Conservation (phyloP, 495 filamentous ascomycete genomes). For the Massariosphaeria phaeospora region DNA sequence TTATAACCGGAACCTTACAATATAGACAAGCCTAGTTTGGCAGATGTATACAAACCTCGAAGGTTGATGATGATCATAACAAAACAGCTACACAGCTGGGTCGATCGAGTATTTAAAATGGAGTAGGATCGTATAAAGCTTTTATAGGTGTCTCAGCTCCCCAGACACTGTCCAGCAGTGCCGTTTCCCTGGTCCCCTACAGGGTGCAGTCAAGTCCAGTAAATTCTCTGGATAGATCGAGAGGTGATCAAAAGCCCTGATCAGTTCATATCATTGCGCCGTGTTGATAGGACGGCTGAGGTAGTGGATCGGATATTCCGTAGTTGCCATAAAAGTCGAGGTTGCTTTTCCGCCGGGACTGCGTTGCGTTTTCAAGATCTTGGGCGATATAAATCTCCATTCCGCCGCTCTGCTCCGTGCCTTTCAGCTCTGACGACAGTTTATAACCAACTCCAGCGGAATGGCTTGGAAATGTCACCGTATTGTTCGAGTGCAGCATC, state of each 20-base stretch:
- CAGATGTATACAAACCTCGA: too few relatives aligned
- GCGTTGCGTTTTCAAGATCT: constrained; percentile 23
- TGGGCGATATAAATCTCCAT: constrained; percentile 23
- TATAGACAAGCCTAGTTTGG: too few relatives aligned
- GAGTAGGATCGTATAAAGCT: too few relatives aligned
- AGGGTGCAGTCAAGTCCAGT: neutral
- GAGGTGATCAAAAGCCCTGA: too few relatives aligned
- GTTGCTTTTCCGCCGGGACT: constrained; percentile 7
- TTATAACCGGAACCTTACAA: too few relatives aligned
- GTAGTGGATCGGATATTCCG: constrained; percentile 22
- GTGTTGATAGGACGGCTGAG: constrained; percentile 21
- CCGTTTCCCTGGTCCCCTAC: too few relatives aligned
- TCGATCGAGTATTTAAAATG: too few relatives aligned
- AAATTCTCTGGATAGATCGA: neutral
- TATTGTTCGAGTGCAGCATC: constrained; percentile 17
- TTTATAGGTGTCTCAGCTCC: too few relatives aligned
- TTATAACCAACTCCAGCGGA: constrained; percentile 26
- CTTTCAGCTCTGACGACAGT: constrained; percentile 6
- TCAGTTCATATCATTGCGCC: constrained; percentile 23
- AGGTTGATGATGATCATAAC: too few relatives aligned
- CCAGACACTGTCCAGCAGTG: too few relatives aligned
- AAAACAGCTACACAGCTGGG: too few relatives aligned
- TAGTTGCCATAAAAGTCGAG: constrained; percentile 29
- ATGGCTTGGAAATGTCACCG: constrained; percentile 5
- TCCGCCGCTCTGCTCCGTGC: constrained; percentile 22